Base-by-base conservation (phyloP, 1,139 yeast species). In the Hanseniaspora sp. region DNA sequence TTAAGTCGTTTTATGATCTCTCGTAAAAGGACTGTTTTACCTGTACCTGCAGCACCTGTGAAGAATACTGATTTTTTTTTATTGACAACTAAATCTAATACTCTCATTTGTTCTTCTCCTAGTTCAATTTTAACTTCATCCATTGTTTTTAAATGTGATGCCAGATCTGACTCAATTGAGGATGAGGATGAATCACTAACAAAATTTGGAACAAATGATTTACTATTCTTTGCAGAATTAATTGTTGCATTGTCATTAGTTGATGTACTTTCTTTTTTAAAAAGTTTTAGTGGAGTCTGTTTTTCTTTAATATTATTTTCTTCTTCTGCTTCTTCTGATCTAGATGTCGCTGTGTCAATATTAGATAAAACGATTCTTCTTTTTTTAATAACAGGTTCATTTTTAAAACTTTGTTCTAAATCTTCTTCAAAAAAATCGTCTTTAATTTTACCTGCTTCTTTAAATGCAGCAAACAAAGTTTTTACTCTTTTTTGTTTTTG, bases 31-130 rank as follows among this genome's bases (percentile, higher is more conserved):
- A 88, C 82, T 1, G 96, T 86, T 65, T 88, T 88, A 63, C 97
- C 97, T 1, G 96, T 88, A 62, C 96, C 97, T 0, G 97, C 97
- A 44, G 96, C 86, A 44, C 97, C 97, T 0, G 96, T 88, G 63
- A 85, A 88, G 64, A 88, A 88, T 1, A 87, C 67, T 44, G 82
- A 84, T 23, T 72, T 69, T 0, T 86, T 78, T 34, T 76, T 71
- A 34, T 80, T 72, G 5, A 87, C 92, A 15, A 51, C 28, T 47
- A 83, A 68, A n/a, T 77, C 74, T 12, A 86, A 71, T 8, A 92
- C 87, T 34, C 72, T 68, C 49, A 72, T 68, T 67, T 92, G 98
- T 64, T 92, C 97, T 29, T 75, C 74, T 57, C 84, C 78, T 12
- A 83, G 67, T 7, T 13, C 37, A 39, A 39, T 23, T 2, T 17